Conservation (phyloP, 2,329 filamentous ascomycete genomes). For the Myriosclerotinia curreyana region DNA sequence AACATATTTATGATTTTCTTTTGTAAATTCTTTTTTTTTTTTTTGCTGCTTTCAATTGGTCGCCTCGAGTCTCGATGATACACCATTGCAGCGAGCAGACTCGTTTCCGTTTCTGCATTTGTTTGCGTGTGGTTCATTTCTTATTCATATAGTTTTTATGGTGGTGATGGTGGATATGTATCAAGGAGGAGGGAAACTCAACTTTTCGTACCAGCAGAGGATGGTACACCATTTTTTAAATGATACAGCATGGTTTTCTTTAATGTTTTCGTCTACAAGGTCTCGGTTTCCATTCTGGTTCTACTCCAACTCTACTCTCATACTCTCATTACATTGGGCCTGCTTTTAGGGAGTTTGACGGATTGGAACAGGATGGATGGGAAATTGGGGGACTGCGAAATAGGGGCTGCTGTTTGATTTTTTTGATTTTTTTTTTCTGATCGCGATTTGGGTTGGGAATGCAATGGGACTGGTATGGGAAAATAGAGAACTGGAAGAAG, state of each 20-base stretch:
- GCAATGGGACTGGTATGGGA: not conserved
- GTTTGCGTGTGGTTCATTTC: not conserved
- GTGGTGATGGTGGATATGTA: constrained; percentile 11
- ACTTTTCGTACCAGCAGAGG: not conserved
- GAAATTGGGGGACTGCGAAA: constrained; percentile 4
- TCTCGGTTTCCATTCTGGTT: constrained; percentile 10
- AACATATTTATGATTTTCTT: constrained; percentile 19
- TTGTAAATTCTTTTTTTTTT: not conserved
- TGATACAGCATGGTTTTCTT: constrained; percentile 1
- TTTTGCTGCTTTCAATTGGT: constrained; percentile 8
- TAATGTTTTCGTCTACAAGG: constrained; percentile 2
- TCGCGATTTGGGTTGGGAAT: constrained; percentile 10
- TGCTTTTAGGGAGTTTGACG: constrained; percentile 17
- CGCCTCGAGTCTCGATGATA: constrained; percentile 13
- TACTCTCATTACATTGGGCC: constrained; percentile 1
- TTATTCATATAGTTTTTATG: constrained; percentile 5
- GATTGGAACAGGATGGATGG: not conserved
- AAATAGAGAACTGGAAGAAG: constrained; percentile 2
- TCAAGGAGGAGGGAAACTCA: constrained; percentile 6
- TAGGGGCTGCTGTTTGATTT: not conserved
- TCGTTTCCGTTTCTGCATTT: not conserved
- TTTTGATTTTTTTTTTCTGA: constrained; percentile 7
- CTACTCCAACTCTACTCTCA: constrained; percentile 1
- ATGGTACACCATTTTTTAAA: constrained; percentile 15
- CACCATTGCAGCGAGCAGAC: constrained; percentile 14